These are phyloP conservation scores for Wickerhamiella azymoides DNA, from an alignment of 805 yeast genomes.

Conservation along the genomic window DNA sequence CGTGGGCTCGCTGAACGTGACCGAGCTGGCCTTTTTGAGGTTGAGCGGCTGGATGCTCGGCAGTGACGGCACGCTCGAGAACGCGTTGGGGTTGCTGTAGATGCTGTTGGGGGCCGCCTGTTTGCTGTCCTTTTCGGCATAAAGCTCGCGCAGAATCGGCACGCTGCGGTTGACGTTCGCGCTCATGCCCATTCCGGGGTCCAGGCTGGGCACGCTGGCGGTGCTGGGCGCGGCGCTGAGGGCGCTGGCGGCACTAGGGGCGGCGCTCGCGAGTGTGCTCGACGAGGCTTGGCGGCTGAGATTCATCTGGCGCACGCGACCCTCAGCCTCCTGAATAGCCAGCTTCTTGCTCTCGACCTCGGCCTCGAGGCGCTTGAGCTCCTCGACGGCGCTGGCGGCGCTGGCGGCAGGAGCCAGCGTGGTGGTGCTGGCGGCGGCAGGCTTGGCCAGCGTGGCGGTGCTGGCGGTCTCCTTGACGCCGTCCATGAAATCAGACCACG, in stretches of 20 bases:
- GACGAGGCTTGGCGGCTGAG: too few species aligned
- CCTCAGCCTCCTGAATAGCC: constrained; percentile 5
- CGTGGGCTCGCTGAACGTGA: constrained; percentile 5
- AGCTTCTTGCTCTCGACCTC: constrained; percentile 6
- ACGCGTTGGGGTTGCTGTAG: not conserved
- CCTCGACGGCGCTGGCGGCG: not conserved
- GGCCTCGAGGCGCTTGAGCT: constrained; percentile 1
- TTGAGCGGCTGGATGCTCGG: not conserved
- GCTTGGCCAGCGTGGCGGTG: not conserved
- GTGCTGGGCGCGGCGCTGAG: not conserved
- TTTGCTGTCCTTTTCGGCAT: constrained; percentile 4
- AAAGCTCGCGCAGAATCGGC: constrained; percentile 10
- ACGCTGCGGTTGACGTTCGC: constrained; percentile 5
- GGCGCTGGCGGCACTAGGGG: too few species aligned
- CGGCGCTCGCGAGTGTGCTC: not conserved
- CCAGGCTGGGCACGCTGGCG: constrained; percentile 3
- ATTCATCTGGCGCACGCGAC: not conserved
- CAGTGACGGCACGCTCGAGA: not conserved
- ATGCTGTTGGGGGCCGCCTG: not conserved
- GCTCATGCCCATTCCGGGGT: constrained; percentile 9
- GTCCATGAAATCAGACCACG: constrained; percentile 11
- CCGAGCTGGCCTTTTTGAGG: constrained; percentile 1
- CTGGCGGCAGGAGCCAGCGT: not conserved
- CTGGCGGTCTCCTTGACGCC: constrained; percentile 9
- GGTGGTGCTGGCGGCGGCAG: not conserved